Percentiles rank a stretch among this genome's conserved stretches.
phyloP scores from a whole-genome alignment of 768 basidiomycete genomes.

The Tulasnella sp. region DNA sequence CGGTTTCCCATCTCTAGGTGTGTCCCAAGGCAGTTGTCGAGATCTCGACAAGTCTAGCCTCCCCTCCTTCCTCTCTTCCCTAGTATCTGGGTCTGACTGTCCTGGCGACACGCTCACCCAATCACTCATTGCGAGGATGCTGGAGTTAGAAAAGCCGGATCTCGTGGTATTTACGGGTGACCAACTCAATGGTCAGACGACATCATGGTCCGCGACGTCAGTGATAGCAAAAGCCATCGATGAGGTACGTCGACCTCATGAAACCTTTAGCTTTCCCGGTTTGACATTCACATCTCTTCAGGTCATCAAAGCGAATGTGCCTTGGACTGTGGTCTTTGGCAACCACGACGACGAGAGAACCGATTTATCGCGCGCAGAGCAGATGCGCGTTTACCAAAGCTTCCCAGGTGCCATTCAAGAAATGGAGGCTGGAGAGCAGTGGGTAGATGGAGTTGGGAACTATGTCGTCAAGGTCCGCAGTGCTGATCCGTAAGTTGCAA shows the following conservation, averaged over 20 bases:
- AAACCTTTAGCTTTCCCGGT: constrained; percentile 45
- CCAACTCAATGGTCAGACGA: constrained; percentile 85
- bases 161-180: constrained; percentile 89
- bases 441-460: constrained; percentile 84
- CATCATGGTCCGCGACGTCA: constrained; percentile 80
- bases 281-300: constrained; percentile 18
- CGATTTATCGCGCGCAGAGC: constrained; percentile 49
- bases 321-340: constrained; percentile 90
- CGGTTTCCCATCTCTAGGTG: constrained; percentile 24
- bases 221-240: constrained; percentile 58
- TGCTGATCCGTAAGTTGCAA: constrained; percentile 59
- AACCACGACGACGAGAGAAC: constrained; percentile 80
- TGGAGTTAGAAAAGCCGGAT: constrained; percentile 80
- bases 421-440: constrained; percentile 52
- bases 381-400: constrained; percentile 47
- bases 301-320: constrained; percentile 63
- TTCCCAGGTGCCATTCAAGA: constrained; percentile 81
- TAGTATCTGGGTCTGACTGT: background rate
- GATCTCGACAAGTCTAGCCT: constrained; percentile 46
- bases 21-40: constrained; percentile 63
- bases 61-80: constrained; percentile 28
- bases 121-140: constrained; percentile 54
- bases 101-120: constrained; percentile 71
- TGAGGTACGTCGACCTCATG: background rate
- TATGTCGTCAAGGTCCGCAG: constrained; percentile 80